Conservation (phyloP, 2,329 filamentous ascomycete genomes). For the Rutstroemia sp. region DNA sequence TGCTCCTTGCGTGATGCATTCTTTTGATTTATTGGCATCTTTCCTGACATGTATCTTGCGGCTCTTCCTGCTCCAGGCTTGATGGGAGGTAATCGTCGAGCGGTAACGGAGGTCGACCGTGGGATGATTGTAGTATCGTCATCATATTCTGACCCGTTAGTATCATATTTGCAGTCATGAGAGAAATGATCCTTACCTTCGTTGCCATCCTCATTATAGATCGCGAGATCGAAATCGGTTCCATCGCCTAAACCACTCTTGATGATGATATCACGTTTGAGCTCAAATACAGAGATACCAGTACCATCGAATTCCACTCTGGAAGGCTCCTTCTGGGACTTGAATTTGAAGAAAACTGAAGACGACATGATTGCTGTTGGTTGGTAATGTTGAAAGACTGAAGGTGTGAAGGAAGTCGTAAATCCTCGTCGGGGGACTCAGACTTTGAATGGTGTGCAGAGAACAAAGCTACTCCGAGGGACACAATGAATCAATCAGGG, state of each 20-base stretch:
- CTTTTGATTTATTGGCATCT: conserved; percentile 85
- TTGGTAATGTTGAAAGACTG: conserved; percentile 11
- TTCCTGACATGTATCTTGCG: conserved; percentile 90
- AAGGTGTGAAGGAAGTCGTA: conserved; percentile 10
- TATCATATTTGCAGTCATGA: conserved; percentile 18
- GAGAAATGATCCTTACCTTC: conserved; percentile 61
- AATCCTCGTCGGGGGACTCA: conserved; percentile 1
- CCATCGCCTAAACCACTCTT: conserved; percentile 92
- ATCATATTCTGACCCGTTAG: conserved; percentile 67
- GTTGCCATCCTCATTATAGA: conserved; percentile 85
- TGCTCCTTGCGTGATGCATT: conserved; percentile 64
- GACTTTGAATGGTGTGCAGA: conserved; percentile 12
- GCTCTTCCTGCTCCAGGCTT: conserved; percentile 85
- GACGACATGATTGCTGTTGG: conserved; percentile 36
- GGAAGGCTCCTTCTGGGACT: conserved; percentile 92
- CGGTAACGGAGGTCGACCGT: conserved; percentile 88
- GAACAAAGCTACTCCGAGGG: conserved; percentile 18
- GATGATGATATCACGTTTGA: conserved; percentile 97
- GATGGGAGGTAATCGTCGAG: conserved; percentile 73
- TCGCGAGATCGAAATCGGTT: conserved; percentile 90
- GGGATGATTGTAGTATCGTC: conserved; percentile 98
- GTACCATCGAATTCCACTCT: conserved; percentile 96
- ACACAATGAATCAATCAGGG: conserved; percentile 19
- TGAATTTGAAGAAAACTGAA: conserved; percentile 99
- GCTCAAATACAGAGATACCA: conserved; percentile 94